Percentiles rank a stretch among this genome's conserved stretches.
These are phyloP conservation scores for Pholiota molesta DNA, from an alignment of 768 basidiomycete species.

Conservation along the genomic window DNA sequence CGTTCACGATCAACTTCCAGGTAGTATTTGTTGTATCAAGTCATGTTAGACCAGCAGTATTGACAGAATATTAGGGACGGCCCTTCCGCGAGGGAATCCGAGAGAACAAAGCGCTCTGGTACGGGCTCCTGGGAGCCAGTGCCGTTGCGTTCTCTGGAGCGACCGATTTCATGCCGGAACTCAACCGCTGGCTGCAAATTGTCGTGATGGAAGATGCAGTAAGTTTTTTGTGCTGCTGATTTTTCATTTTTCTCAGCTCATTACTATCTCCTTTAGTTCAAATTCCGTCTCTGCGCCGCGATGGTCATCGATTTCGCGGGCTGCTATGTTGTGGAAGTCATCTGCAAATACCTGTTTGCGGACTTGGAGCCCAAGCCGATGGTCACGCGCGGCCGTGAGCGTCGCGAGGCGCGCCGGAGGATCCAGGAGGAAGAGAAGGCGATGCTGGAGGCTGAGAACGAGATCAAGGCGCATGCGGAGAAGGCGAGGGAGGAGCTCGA, in stretches of 20 bases:
- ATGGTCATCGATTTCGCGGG: slow-evolving; percentile 92
- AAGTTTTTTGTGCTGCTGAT: slow-evolving; percentile 33
- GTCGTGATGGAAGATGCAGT: slow-evolving; percentile 85
- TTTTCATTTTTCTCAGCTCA: not conserved
- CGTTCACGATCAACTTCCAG: slow-evolving; percentile 98
- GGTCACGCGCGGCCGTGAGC: slow-evolving; percentile 82
- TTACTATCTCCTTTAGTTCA: slow-evolving; percentile 62
- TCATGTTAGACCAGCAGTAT: not conserved
- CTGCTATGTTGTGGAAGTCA: slow-evolving; percentile 82
- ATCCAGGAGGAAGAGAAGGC: slow-evolving; percentile 25
- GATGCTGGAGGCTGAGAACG: slow-evolving; percentile 7
- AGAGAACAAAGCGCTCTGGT: slow-evolving; percentile 93
- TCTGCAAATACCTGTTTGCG: slow-evolving; percentile 87
- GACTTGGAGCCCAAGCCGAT: slow-evolving; percentile 84
- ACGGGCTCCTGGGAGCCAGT: slow-evolving; percentile 87
- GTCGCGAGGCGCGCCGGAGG: slow-evolving; percentile 63
- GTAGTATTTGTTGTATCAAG: slow-evolving; percentile 32
- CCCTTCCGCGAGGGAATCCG: slow-evolving; percentile 98
- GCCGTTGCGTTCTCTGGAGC: slow-evolving; percentile 93
- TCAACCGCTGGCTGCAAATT: slow-evolving; percentile 96
- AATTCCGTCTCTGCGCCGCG: slow-evolving; percentile 67
- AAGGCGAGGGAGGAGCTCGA: slow-evolving; percentile 2
- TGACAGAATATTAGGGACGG: slow-evolving; percentile 61
- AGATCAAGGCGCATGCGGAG: slow-evolving; percentile 6
- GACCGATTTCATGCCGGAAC: slow-evolving; percentile 92